These are phyloP conservation scores for Brassica hybrid DNA, from an alignment of 441 rosid genomes.

Conservation along the genomic window DNA sequence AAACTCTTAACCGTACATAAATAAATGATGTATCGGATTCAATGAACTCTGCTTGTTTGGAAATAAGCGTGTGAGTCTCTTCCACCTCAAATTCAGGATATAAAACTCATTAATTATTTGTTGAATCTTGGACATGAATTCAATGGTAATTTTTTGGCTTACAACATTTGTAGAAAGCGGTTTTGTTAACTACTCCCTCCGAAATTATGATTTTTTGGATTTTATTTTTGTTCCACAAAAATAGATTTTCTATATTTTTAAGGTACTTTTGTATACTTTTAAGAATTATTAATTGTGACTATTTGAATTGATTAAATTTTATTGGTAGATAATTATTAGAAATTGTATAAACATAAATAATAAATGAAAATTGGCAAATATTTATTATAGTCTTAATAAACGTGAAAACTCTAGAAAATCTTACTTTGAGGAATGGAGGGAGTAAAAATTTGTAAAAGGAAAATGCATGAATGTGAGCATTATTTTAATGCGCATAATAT, in stretches of 20 bases:
- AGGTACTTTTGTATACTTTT: too few species aligned
- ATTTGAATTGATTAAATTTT: too few species aligned
- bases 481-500: constrained; percentile 27
- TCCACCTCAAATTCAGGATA: constrained; percentile 38
- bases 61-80: constrained; percentile 42
- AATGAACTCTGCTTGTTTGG: constrained; percentile 28
- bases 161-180: not conserved
- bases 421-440: too few species aligned
- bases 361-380: too few species aligned
- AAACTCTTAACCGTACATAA: constrained; percentile 7
- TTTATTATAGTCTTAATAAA: too few species aligned
- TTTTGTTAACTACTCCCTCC: not conserved
- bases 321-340: too few species aligned
- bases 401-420: too few species aligned
- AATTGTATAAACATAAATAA: too few species aligned
- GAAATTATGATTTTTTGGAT: too few species aligned
- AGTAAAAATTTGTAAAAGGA: not conserved
- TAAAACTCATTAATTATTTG: not conserved
- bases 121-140: not conserved
- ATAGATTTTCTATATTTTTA: too few species aligned
- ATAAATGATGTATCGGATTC: constrained; percentile 38
- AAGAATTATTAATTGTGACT: too few species aligned
- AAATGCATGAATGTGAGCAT: constrained; percentile 28
- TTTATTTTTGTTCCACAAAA: too few species aligned
- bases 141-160: not conserved